Conservation (phyloP, 495 filamentous ascomycete genomes). For the Hypoxylon intermedium region DNA sequence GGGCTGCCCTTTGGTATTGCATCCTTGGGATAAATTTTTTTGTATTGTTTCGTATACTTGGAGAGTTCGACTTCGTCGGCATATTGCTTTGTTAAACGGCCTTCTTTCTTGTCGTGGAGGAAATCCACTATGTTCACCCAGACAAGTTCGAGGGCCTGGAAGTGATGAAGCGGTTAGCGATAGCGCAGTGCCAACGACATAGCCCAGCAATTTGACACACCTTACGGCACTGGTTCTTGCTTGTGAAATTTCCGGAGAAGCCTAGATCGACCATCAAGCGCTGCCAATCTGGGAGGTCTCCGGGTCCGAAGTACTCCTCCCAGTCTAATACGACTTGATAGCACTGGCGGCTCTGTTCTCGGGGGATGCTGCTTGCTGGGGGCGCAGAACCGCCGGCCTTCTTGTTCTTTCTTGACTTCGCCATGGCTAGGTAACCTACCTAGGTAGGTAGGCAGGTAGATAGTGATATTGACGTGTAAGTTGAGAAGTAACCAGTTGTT, state of each 20-base stretch:
- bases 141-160: slow-evolving; percentile 39
- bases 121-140: slow-evolving; percentile 52
- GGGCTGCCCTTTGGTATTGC: slow-evolving; percentile 40
- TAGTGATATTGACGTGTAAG: not conserved
- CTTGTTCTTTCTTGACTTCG: slow-evolving; percentile 6
- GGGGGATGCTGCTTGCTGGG: not conserved
- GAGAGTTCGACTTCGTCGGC: slow-evolving; percentile 24
- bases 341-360: not conserved
- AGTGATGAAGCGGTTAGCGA: not conserved
- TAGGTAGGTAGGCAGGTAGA: too few species aligned
- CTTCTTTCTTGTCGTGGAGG: slow-evolving; percentile 34
- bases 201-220: slow-evolving; percentile 19
- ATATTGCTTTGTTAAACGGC: slow-evolving; percentile 30
- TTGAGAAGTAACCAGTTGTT: not conserved
- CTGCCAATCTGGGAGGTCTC: slow-evolving; percentile 46
- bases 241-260: slow-evolving; percentile 33
- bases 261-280: slow-evolving; percentile 47
- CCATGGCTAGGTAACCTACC: too few species aligned
- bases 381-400: not conserved
- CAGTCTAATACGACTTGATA: slow-evolving; percentile 27
- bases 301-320: slow-evolving; percentile 41
- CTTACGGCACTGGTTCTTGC: slow-evolving; percentile 48
- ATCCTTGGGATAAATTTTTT: slow-evolving; percentile 32
- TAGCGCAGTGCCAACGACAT: not conserved
- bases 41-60: slow-evolving; percentile 28